Evolutionary conservation across 441 rosid species (phyloP), one percentile per base, ranked within the genome.

Genomic region (Breynia disticha): DNA sequence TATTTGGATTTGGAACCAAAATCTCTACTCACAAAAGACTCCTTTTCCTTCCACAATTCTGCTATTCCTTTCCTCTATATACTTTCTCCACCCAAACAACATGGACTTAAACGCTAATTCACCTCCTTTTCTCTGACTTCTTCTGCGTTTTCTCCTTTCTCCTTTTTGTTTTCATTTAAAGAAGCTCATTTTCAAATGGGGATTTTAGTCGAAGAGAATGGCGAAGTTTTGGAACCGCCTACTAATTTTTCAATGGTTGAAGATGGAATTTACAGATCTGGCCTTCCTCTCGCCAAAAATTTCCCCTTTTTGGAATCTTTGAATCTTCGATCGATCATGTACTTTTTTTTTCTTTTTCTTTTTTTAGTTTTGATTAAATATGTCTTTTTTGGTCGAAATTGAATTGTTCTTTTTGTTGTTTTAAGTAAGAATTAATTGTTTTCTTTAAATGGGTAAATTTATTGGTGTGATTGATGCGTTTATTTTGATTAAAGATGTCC

Each of bases 231-330:
- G 53, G 52, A 65, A 7, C 71, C 93, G 51, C 95, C 96, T 24
- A 32, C 67, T 48, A 90, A 90, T 70, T 90, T 90, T 73, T 85
- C 96, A 0, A 72, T 70, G 83, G 96, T 87, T 9, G 96, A 87
- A 46, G 87, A 79, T 10, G 91, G 89, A 61, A 72, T 90, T 62
- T 90, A 58, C 65, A 67, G 97, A 68, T 87, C 96, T 19, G 71
- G 81, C 37, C 71, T 83, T 44, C 97, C 96, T 68, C 75, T 60
- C 1, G 71, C 78, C 1, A 47, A 49, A 62, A 83, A 85, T 78
- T 85, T 90, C 61, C 17, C 59, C 21, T 90, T 81, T 67, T 72
- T 90, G 4, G n/a, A 64, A 64, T 67, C 85, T 73, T 77, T 90
- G 17, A 75, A 76, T 52, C 93, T 90, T 54, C 83, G 88, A 59